These are phyloP conservation scores for Euphorbia pulcherrima DNA, from an alignment of 345 rosid genomes.

Conservation along the genomic window DNA sequence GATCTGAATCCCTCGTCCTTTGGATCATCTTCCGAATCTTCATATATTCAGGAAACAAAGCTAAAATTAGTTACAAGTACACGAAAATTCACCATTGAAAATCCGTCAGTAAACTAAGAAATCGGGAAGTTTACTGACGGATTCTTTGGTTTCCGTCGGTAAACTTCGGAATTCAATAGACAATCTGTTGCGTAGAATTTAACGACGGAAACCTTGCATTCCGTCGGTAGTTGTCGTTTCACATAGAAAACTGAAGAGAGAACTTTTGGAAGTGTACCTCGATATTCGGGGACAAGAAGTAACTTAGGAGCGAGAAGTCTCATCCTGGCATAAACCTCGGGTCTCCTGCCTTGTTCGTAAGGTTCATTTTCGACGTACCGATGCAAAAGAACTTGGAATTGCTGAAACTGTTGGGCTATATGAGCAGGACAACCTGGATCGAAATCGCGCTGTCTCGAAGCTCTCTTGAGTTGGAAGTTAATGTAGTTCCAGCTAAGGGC, in stretches of 20 bases:
- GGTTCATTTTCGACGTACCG: slow-evolving; percentile 91
- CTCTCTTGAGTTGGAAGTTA: slow-evolving; percentile 63
- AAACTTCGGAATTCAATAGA: too few relatives aligned
- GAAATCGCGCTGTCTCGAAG: slow-evolving; percentile 32
- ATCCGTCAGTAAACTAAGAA: too few relatives aligned
- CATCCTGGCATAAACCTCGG: slow-evolving; percentile 90
- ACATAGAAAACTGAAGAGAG: too few relatives aligned
- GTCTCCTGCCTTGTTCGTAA: slow-evolving; percentile 87
- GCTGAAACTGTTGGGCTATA: slow-evolving; percentile 87
- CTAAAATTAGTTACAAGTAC: too few relatives aligned
- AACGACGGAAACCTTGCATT: too few relatives aligned
- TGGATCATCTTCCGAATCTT: slow-evolving; percentile 50
- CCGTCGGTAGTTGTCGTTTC: too few relatives aligned
- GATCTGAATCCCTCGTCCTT: slow-evolving; percentile 60
- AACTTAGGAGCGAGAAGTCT: slow-evolving; percentile 85
- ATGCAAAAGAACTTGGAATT: slow-evolving; percentile 86
- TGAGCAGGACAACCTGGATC: slow-evolving; percentile 75
- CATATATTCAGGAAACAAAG: too few relatives aligned
- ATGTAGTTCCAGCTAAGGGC: slow-evolving; percentile 94
- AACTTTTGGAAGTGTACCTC: slow-evolving; percentile 41
- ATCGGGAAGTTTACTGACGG: too few relatives aligned
- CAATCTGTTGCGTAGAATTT: too few relatives aligned
- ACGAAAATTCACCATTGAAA: too few relatives aligned
- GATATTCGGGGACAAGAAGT: slow-evolving; percentile 90
- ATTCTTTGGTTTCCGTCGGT: too few relatives aligned